Percentiles rank a stretch among this genome's conserved stretches.
phyloP scores from a whole-genome alignment of 2,329 filamentous ascomycete species.

The Alternaria novae-zelandiae region DNA sequence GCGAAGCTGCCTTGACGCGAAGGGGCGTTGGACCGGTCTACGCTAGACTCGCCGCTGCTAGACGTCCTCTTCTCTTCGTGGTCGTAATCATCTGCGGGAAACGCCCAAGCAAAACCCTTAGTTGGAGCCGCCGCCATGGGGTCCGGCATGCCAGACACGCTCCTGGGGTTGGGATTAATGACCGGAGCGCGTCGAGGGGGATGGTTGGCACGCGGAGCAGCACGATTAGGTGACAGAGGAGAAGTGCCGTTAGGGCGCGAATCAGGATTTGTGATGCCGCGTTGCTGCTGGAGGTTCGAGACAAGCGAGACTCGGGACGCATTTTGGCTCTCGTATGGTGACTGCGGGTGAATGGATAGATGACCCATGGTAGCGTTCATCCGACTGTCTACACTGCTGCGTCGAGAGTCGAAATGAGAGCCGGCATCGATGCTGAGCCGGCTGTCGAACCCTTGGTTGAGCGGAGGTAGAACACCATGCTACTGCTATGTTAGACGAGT shows the following conservation, averaged over 20 bases:
- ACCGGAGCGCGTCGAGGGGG: constrained; percentile 70
- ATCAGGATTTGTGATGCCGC: constrained; percentile 47
- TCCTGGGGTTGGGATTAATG: constrained; percentile 71
- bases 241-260: constrained; percentile 51
- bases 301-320: constrained; percentile 78
- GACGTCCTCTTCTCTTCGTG: constrained; percentile 56
- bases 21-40: constrained; percentile 60
- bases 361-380: constrained; percentile 76
- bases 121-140: constrained; percentile 75
- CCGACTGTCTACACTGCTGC: constrained; percentile 81
- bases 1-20: constrained; percentile 78
- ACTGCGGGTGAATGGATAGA: constrained; percentile 69
- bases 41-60: constrained; percentile 57
- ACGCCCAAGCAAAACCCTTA: constrained; percentile 84
- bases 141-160: constrained; percentile 68
- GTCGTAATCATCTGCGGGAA: constrained; percentile 72
- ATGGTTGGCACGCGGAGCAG: constrained; percentile 41
- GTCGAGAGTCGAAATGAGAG: constrained; percentile 64
- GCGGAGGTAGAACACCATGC: constrained; percentile 58
- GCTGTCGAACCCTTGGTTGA: constrained; percentile 61
- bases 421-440: constrained; percentile 58
- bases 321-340: constrained; percentile 78
- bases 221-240: constrained; percentile 55
- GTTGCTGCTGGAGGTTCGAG: constrained; percentile 70
- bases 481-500: constrained; percentile 28